A percentile compares a stretch with the other conserved stretches of the same genome.
Evolutionary conservation across 1,284 basidiomycete species (phyloP).

Genomic region (Xanthoconium separans): DNA sequence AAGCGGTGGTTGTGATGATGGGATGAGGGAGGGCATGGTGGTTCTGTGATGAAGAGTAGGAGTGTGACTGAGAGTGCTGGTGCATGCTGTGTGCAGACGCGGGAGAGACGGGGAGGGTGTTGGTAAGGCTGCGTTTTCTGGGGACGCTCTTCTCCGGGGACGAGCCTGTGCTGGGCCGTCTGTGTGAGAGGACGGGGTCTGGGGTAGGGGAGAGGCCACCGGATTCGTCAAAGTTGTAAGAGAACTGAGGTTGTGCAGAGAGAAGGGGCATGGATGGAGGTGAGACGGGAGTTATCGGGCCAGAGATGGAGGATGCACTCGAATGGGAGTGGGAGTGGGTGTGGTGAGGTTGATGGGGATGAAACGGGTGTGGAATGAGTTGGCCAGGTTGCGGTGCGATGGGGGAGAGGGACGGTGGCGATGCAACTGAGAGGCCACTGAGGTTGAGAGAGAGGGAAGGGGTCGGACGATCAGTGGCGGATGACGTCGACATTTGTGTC

Average conservation of each 20-base stretch:
- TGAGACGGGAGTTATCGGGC: constrained; percentile 31
- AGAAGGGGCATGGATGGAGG: constrained; percentile 25
- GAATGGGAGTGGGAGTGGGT: constrained; percentile 15
- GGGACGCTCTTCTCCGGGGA: constrained; percentile 47
- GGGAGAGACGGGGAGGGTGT: constrained; percentile 34
- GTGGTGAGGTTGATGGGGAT: constrained; percentile 22
- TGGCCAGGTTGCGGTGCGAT: constrained; percentile 40
- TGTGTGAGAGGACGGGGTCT: constrained; percentile 17
- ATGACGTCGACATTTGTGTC: constrained; percentile 29
- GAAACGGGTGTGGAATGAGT: constrained; percentile 21
- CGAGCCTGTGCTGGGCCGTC: constrained; percentile 24
- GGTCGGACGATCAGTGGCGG: constrained; percentile 22
- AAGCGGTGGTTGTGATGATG: constrained; percentile 31
- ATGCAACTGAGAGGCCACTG: constrained; percentile 59
- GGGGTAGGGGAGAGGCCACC: constrained; percentile 11
- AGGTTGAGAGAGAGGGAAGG: constrained; percentile 66
- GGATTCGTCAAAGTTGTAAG: constrained; percentile 25
- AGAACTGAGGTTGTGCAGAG: constrained; percentile 20
- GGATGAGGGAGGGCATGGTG: constrained; percentile 20
- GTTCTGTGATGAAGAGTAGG: constrained; percentile 19
- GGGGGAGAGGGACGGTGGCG: constrained; percentile 61
- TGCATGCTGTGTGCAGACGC: constrained; percentile 15
- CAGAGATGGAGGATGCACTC: constrained; percentile 18
- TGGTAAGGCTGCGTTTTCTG: constrained; percentile 62
- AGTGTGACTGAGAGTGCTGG: constrained; percentile 27